phyloP scores from a whole-genome alignment of 176 grass and related monocot species.

The Musa troglodytarum region DNA sequence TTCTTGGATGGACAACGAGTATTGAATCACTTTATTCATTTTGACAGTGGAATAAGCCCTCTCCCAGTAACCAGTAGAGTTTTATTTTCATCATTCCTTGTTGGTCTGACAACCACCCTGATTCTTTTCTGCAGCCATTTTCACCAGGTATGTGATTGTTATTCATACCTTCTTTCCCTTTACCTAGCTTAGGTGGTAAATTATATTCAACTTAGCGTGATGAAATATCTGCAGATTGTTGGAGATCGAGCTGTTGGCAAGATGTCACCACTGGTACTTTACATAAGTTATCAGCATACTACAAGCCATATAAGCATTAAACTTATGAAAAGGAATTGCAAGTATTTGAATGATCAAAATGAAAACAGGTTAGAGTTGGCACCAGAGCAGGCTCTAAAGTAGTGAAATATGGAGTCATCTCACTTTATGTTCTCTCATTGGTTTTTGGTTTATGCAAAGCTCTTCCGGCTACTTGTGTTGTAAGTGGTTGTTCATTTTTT shows the following conservation, averaged over 20 bases:
- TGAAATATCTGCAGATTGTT: conserved; percentile 48
- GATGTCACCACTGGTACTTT: conserved; percentile 82
- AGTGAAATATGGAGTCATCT: conserved; percentile 35
- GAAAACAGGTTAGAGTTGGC: conserved; percentile 66
- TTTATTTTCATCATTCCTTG: conserved; percentile 65
- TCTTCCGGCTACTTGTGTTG: conserved; percentile 59
- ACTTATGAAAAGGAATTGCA: not conserved
- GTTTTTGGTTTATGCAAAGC: conserved; percentile 42
- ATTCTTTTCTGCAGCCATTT: conserved; percentile 99
- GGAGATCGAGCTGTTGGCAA: conserved; percentile 76
- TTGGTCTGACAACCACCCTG: conserved; percentile 84
- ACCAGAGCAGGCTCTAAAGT: conserved; percentile 44
- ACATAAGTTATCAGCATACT: not conserved
- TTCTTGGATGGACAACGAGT: not conserved
- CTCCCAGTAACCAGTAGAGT: conserved; percentile 57
- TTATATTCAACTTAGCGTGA: conserved; percentile 7
- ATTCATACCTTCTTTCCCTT: not conserved
- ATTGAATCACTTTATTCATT: conserved; percentile 13
- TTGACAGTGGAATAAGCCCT: conserved; percentile 33
- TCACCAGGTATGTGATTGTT: conserved; percentile 49
- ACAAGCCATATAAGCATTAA: not conserved
- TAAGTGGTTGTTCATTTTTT: conserved; percentile 30
- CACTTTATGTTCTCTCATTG: conserved; percentile 47
- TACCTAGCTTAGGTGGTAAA: not conserved
- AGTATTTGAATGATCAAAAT: not conserved